These are phyloP conservation scores for Straminergon stramineum DNA, from an alignment of 225 moss, liverwort and hornwort genomes.

Conservation along the genomic window DNA sequence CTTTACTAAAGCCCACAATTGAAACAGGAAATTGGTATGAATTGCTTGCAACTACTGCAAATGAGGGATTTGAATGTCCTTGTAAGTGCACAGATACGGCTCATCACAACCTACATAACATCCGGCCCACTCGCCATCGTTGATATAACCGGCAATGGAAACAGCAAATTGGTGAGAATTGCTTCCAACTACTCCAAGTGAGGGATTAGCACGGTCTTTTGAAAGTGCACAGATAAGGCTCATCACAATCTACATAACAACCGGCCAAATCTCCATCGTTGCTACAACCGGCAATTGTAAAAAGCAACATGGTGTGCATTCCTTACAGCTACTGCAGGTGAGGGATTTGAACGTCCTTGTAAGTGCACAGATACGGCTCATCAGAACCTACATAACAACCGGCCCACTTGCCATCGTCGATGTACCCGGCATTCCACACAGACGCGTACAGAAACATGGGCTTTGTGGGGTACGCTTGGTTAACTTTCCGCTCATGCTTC, in stretches of 20 bases:
- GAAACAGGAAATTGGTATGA: not conserved
- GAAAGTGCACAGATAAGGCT: slow-evolving; percentile 54
- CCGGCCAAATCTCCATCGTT: slow-evolving; percentile 50
- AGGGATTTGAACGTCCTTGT: slow-evolving; percentile 45
- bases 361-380: slow-evolving; percentile 53
- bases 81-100: too few relatives aligned
- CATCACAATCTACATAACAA: slow-evolving; percentile 32
- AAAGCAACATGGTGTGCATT: not conserved
- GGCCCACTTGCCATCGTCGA: slow-evolving; percentile 43
- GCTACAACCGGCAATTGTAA: too few relatives aligned
- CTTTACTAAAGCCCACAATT: not conserved
- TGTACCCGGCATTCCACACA: slow-evolving; percentile 49
- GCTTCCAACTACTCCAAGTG: not conserved
- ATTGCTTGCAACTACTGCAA: too few relatives aligned
- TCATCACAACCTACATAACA: too few relatives aligned
- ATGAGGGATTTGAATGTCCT: too few relatives aligned
- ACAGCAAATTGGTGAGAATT: not conserved
- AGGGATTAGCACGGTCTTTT: slow-evolving; percentile 40
- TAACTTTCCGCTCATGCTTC: slow-evolving; percentile 2
- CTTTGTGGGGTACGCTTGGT: slow-evolving; percentile 31
- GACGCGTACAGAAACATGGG: slow-evolving; percentile 70
- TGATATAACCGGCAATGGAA: not conserved
- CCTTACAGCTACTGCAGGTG: not conserved
- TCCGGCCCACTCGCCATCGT: too few relatives aligned
- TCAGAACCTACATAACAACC: slow-evolving; percentile 45